phyloP scores from a whole-genome alignment of 371 early-diverging fungal genomes.

The Rhizopus microsporus region DNA sequence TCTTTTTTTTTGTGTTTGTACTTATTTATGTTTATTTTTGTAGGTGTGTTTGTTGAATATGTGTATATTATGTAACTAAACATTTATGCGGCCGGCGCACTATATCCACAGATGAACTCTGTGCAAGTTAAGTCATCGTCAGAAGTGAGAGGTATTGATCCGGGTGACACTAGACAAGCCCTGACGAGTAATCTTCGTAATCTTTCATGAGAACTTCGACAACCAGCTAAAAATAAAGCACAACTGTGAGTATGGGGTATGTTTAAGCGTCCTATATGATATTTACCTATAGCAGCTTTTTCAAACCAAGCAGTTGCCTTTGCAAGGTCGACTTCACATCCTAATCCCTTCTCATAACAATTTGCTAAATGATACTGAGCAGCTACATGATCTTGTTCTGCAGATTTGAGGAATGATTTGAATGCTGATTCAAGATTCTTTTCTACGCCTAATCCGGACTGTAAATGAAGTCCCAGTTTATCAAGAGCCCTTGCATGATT shows the following conservation, averaged over 20 bases:
- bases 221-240: slow-evolving; percentile 36
- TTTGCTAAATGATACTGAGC: slow-evolving; percentile 68
- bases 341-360: slow-evolving; percentile 71
- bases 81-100: slow-evolving; percentile 41
- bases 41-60: slow-evolving; percentile 5
- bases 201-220: slow-evolving; percentile 58
- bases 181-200: slow-evolving; percentile 54
- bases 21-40: slow-evolving; percentile 7
- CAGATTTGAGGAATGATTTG: slow-evolving; percentile 60
- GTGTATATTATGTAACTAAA: not conserved
- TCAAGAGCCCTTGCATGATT: slow-evolving; percentile 76
- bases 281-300: slow-evolving; percentile 60
- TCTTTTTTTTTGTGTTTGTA: slow-evolving; percentile 1
- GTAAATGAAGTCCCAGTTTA: slow-evolving; percentile 82
- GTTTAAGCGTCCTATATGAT: not conserved
- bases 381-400: slow-evolving; percentile 64
- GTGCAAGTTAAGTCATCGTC: slow-evolving; percentile 30
- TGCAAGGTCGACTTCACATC: slow-evolving; percentile 58
- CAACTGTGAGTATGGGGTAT: not conserved
- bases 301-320: slow-evolving; percentile 71
- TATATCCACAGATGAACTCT: slow-evolving; percentile 30
- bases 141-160: slow-evolving; percentile 9
- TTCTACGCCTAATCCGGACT: slow-evolving; percentile 73
- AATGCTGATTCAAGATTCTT: slow-evolving; percentile 61
- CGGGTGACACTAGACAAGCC: slow-evolving; percentile 44